phyloP scores from a whole-genome alignment of 2,329 filamentous ascomycete genomes.

The Epichloe sp. region DNA sequence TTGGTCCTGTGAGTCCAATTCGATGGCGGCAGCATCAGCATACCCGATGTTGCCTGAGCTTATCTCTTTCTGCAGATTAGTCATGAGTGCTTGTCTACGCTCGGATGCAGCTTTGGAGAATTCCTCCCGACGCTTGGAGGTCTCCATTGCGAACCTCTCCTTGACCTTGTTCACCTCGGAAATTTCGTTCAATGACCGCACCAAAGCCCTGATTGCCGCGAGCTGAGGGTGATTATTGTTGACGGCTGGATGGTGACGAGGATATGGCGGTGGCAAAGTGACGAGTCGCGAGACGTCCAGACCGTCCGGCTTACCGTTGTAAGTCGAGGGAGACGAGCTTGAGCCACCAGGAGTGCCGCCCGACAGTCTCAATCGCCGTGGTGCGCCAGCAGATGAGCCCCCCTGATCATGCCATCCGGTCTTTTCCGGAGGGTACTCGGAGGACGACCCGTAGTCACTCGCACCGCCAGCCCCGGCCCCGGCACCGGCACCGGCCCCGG shows the following conservation, averaged over 20 bases:
- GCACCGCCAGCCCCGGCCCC: slow-evolving; percentile 14
- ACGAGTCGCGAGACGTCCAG: slow-evolving; percentile 86
- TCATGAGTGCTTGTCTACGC: slow-evolving; percentile 50
- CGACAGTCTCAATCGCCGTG: slow-evolving; percentile 30
- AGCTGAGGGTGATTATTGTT: slow-evolving; percentile 93
- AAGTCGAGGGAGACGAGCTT: slow-evolving; percentile 30
- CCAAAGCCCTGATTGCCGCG: slow-evolving; percentile 58
- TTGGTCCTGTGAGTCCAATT: slow-evolving; percentile 58
- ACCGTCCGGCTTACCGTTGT: slow-evolving; percentile 33
- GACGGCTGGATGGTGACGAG: slow-evolving; percentile 85
- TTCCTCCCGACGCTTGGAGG: slow-evolving; percentile 44
- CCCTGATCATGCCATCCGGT: slow-evolving; percentile 39
- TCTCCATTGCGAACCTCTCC: slow-evolving; percentile 43
- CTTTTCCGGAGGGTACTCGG: slow-evolving; percentile 44
- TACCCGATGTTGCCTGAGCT: slow-evolving; percentile 67
- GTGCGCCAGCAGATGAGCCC: slow-evolving; percentile 24
- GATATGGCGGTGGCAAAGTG: slow-evolving; percentile 85
- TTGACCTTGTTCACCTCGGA: slow-evolving; percentile 59
- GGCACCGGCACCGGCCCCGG: slow-evolving; percentile 7
- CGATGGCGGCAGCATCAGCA: slow-evolving; percentile 68
- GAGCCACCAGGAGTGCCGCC: slow-evolving; percentile 23
- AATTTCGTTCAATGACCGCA: slow-evolving; percentile 62
- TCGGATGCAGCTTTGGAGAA: slow-evolving; percentile 35
- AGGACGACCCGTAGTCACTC: slow-evolving; percentile 27
- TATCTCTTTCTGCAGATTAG: slow-evolving; percentile 68